Percentiles rank a stretch among this genome's conserved stretches.
Conservation (phyloP, 345 rosid genomes). For the Sisymbrium irio region DNA sequence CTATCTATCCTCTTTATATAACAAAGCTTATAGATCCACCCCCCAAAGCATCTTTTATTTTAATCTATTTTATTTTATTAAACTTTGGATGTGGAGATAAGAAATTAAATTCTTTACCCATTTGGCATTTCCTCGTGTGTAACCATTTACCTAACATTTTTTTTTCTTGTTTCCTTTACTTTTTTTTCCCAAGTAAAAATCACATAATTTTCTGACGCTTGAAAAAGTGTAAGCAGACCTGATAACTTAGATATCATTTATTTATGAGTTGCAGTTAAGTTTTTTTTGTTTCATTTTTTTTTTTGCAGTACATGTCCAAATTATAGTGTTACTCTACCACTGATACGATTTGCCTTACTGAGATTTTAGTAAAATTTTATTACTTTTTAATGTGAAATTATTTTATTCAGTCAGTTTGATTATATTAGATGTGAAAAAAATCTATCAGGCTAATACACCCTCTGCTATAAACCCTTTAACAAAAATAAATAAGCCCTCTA, state of each 20-base stretch:
- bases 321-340: not conserved
- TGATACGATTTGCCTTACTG: too few species aligned
- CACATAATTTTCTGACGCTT: not conserved
- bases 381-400: not conserved
- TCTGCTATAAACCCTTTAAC: not conserved
- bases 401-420: not conserved
- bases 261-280: not conserved
- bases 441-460: not conserved
- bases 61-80: not conserved
- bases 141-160: slow-evolving; percentile 15
- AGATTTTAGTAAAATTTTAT: not conserved
- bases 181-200: not conserved
- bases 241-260: not conserved
- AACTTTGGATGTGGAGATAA: not conserved
- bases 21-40: slow-evolving; percentile 37
- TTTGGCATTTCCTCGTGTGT: slow-evolving; percentile 17
- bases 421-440: not conserved
- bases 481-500: not conserved
- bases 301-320: not conserved
- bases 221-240: not conserved
- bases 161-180: not conserved
- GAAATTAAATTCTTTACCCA: not conserved
- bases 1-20: slow-evolving; percentile 54
- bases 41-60: slow-evolving; percentile 33
- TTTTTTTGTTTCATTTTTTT: not conserved